A percentile compares a stretch with the other conserved stretches of the same genome.
These are phyloP conservation scores for Penicillium olsonii DNA, from an alignment of 2,329 filamentous ascomycete species.

Conservation along the genomic window DNA sequence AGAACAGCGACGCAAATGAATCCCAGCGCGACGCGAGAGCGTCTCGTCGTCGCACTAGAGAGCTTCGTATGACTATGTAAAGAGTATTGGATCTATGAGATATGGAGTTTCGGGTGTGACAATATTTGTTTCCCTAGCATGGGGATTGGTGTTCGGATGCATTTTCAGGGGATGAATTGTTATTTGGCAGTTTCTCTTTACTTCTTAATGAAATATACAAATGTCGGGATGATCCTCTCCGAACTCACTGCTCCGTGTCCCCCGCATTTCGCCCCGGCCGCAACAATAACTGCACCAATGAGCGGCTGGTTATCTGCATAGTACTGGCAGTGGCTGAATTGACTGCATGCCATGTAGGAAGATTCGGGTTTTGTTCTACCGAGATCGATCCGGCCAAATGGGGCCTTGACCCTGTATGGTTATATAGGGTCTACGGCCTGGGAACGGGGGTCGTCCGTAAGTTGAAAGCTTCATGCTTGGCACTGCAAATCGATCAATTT, in stretches of 20 bases:
- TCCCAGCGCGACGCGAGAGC: constrained; percentile 38
- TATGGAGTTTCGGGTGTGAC: constrained; percentile 11
- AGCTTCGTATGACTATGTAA: constrained; percentile 41
- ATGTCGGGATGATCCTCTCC: constrained; percentile 18
- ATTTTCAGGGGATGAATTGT: neutral
- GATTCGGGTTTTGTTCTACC: constrained; percentile 2
- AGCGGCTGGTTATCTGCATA: constrained; percentile 1
- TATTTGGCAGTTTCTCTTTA: no score
- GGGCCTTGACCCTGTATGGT: neutral
- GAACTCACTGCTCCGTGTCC: constrained; percentile 8
- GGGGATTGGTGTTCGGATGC: constrained; percentile 12
- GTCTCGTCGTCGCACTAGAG: constrained; percentile 34
- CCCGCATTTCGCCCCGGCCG: constrained; percentile 19
- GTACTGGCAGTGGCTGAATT: neutral
- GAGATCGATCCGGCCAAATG: neutral
- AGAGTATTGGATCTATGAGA: constrained; percentile 10
- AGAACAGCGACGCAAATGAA: constrained; percentile 38
- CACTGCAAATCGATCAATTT: no score
- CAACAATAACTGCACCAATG: constrained; percentile 34
- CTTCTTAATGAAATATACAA: neutral
- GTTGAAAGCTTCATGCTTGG: no score
- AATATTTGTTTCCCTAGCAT: constrained; percentile 13
- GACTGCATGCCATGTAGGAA: neutral
- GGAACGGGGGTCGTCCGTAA: no score
- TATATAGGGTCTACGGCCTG: constrained; percentile 3